These are phyloP conservation scores for Monosporozyma yasuniensis DNA, from an alignment of 805 yeast genomes.

Conservation along the genomic window DNA sequence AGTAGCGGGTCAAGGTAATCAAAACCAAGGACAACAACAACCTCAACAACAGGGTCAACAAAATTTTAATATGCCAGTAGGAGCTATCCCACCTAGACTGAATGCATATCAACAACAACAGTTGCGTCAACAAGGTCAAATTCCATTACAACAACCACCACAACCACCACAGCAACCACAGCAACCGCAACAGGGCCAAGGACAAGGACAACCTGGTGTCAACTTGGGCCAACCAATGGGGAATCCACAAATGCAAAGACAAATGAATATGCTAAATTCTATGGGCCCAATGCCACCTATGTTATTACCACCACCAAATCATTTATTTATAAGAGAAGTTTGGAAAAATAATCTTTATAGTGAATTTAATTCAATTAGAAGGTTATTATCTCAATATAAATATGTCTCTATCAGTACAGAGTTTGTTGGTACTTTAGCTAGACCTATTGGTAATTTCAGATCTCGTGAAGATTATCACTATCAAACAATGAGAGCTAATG, in stretches of 20 bases:
- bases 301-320: conserved; percentile 25
- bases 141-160: conserved; percentile 1
- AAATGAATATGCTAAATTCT: conserved; percentile 7
- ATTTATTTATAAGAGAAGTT: conserved; percentile 53
- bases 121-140: conserved; percentile 7
- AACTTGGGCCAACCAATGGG: conserved; percentile 7
- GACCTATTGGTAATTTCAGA: conserved; percentile 91
- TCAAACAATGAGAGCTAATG: conserved; percentile 86
- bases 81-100: conserved; percentile 22
- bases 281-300: conserved; percentile 12
- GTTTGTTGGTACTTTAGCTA: conserved; percentile 90
- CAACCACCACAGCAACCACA: conserved; percentile 6
- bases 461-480: conserved; percentile 89
- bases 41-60: conserved; percentile 17
- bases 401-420: conserved; percentile 74
- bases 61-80: not conserved
- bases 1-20: conserved; percentile 3
- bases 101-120: conserved; percentile 13
- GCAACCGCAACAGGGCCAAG: conserved; percentile 8
- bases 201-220: conserved; percentile 5
- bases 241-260: conserved; percentile 11
- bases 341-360: conserved; percentile 62
- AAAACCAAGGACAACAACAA: conserved; percentile 13
- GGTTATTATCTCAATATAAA: conserved; percentile 45
- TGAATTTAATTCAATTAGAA: conserved; percentile 56